Evolutionary conservation across 2,329 filamentous ascomycete genomes (phyloP).

Genomic region (Diaporthe helianthi): DNA sequence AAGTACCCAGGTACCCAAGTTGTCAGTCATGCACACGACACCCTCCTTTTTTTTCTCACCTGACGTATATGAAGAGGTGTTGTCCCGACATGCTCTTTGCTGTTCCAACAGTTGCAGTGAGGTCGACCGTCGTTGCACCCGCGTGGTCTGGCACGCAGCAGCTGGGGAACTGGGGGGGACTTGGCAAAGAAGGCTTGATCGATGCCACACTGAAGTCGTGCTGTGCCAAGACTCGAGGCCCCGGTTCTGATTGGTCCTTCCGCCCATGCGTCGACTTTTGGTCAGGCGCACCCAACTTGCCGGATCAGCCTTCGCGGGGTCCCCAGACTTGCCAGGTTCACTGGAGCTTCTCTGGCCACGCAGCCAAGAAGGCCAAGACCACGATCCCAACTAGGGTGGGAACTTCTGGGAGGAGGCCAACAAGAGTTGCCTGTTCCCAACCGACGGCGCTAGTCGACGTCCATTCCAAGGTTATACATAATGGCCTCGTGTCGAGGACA

Average conservation of each 20-base stretch:
- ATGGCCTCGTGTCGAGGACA: not conserved
- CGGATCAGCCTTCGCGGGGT: conserved; percentile 18
- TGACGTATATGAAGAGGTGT: not conserved
- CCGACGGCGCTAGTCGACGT: conserved; percentile 10
- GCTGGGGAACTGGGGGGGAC: no score
- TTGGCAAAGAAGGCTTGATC: not conserved
- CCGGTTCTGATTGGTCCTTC: not conserved
- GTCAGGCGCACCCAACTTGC: conserved; percentile 20
- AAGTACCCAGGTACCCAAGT: no score
- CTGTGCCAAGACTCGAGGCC: conserved; percentile 15
- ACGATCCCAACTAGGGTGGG: conserved; percentile 8
- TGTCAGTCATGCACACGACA: not conserved
- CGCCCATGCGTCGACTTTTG: not conserved
- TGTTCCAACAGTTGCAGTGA: conserved; percentile 14
- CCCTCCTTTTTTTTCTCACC: not conserved
- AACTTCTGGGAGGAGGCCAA: no score
- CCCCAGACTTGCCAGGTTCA: conserved; percentile 18
- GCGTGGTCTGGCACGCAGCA: conserved; percentile 6
- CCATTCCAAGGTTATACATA: no score
- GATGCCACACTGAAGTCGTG: not conserved
- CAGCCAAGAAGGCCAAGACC: conserved; percentile 19
- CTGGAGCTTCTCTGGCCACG: conserved; percentile 8
- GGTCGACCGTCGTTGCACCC: conserved; percentile 12
- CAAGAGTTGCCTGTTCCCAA: not conserved
- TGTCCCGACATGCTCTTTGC: not conserved